Conservation (phyloP, 2,329 filamentous ascomycete species). For the Xylaria sp. region DNA sequence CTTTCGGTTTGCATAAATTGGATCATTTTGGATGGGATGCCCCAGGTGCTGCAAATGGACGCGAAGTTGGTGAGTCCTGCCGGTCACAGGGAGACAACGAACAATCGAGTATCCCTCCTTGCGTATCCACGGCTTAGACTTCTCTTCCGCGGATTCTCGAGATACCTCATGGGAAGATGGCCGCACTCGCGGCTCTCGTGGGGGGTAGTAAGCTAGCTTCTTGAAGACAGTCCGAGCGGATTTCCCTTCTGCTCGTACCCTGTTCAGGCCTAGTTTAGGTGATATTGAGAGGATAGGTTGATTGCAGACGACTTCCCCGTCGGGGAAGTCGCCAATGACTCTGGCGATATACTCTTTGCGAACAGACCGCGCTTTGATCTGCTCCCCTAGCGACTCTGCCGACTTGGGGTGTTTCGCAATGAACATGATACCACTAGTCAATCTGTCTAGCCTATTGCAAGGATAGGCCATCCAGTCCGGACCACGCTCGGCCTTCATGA, state of each 20-base stretch:
- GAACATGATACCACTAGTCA: slow-evolving; percentile 99
- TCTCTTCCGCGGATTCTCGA: slow-evolving; percentile 41
- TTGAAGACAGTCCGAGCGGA: slow-evolving; percentile 91
- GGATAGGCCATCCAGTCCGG: slow-evolving; percentile 69
- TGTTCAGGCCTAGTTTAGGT: slow-evolving; percentile 92
- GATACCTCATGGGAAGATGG: slow-evolving; percentile 21
- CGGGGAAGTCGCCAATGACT: slow-evolving; percentile 90
- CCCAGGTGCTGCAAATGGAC: slow-evolving; percentile 96
- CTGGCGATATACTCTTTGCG: slow-evolving; percentile 95
- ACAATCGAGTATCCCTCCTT: slow-evolving; percentile 92
- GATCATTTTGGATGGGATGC: slow-evolving; percentile 95
- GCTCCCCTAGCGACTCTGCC: slow-evolving; percentile 78
- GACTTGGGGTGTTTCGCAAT: slow-evolving; percentile 86
- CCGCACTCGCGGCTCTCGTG: slow-evolving; percentile 35
- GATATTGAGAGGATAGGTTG: slow-evolving; percentile 94
- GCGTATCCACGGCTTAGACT: slow-evolving; percentile 57
- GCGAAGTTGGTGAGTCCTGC: slow-evolving; percentile 92
- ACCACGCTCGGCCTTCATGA: slow-evolving; percentile 81
- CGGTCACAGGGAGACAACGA: slow-evolving; percentile 91
- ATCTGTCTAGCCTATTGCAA: slow-evolving; percentile 91
- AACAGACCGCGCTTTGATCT: slow-evolving; percentile 84
- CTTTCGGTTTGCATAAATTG: slow-evolving; percentile 93
- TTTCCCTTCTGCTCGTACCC: slow-evolving; percentile 94
- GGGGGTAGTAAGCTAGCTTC: slow-evolving; percentile 89
- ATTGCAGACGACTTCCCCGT: slow-evolving; percentile 90